Evolutionary conservation across 108 stramenopile genomes (phyloP), one percentile per base, ranked within the genome.

Genomic region (Skeletonema tropicum): DNA sequence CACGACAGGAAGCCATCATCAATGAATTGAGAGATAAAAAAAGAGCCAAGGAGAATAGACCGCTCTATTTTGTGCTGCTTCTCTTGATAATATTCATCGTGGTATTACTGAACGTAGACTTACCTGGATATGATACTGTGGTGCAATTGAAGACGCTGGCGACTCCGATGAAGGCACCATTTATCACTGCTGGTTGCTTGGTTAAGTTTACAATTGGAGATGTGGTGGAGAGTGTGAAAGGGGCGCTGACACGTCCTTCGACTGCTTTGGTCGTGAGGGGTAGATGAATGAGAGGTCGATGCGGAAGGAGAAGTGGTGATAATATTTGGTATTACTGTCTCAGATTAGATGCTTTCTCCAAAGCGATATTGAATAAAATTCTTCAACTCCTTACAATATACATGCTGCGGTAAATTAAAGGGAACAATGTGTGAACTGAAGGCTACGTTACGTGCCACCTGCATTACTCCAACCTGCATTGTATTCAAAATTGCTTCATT

Each of bases 131-230:
- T 29, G 39, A 70, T 14, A 60, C 69, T 26, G 36, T 59, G 12
- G 8, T 70, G 58, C 42, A 70, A 30, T 60, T 70, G 12, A 70
- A 70, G 23, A 55, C 59, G 36, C 35, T 45, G 58, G 58, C 69
- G 5, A 70, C 69, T n/a, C 69, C 69, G 5, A 7, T 41, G 41
- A 70, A 70, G 41, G 59, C 41, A 60, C 69, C 69, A 39, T 70
- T 70, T 15, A 70, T 70, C 21, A 70, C 69, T 19, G 36, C 69
- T 25, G 69, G 39, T 25, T 29, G 26, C 26, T 29, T 29, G 26
- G 69, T 70, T 19, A 60, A 45, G 30, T 70, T 70, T 41, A 70
- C 69, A n/a, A 30, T 70, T 58, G 69, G 69, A 6, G 69, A 70
- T 70, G 58, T 70, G 41, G 33, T 70, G 33, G 55, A 57, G 5